Evolutionary conservation across 257 asterid genomes (phyloP), one percentile per base, ranked within the genome.

Genomic region (Solanum bulbocastanum): DNA sequence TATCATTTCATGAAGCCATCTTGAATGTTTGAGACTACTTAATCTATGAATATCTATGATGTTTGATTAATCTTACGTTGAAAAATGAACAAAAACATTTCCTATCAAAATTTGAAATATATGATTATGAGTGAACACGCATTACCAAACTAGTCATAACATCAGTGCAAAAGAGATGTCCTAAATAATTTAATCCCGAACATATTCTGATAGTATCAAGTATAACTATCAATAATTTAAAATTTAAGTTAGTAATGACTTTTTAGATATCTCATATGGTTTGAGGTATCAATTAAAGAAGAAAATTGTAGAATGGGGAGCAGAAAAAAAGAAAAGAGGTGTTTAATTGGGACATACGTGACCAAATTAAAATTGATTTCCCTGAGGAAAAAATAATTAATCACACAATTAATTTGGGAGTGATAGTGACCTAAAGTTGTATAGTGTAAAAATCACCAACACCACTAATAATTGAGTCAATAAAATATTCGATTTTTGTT

Each of bases 61-160:
- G 3, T 20, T 8, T 3, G 4, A 73, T 1, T 35, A 73, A 10
- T 1, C 7, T 16, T 1, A 52, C 23, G 2, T 52, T 23, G 30
- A 60, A 2, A 23, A n/a, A 2, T 23, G 15, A 10, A 56, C 0
- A 60, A 52, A 60, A 8, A 1, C 14, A 10, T 4, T 23, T 23
- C 0, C 9, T 15, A 49, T 49, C 23, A 49, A 49, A 60, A 6
- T 10, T 6, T 0, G 0, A 71, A 71, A 16, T 4, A 71, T 33
- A 1, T 32, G 0, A 3, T 71, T 7, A 71, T 15, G 6, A 6
- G 8, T 15, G 39, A 32, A 32, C 22, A 23, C 27, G 0, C 23
- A 16, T 0, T 8, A 72, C 0, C 23, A 18, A 8, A 2, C 2
- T 72, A 33, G 20, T 1, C 3, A 10, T 11, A 14, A 9, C 8